Evolutionary conservation across 2,329 filamentous ascomycete species (phyloP).

Genomic region (Aspergillus udagawae): DNA sequence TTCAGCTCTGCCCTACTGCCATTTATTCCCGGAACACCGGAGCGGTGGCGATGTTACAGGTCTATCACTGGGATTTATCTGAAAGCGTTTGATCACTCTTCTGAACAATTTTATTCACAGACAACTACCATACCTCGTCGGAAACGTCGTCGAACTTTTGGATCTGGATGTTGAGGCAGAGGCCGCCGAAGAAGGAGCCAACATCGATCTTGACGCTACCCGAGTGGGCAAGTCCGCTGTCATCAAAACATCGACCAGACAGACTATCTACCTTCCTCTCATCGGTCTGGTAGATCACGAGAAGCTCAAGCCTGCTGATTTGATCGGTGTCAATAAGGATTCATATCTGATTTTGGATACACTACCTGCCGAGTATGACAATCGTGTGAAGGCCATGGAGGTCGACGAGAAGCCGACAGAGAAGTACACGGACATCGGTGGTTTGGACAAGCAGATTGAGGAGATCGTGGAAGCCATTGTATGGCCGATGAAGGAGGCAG

Average conservation of each 20-base stretch:
- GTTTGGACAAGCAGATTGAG: constrained; percentile 97
- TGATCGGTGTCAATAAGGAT: constrained; percentile 98
- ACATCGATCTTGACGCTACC: constrained; percentile 96
- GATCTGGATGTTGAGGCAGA: constrained; percentile 95
- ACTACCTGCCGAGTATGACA: constrained; percentile 95
- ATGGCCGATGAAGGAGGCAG: constrained; percentile 99
- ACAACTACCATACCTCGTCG: constrained; percentile 96
- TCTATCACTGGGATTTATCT: not conserved
- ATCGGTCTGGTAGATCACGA: constrained; percentile 96
- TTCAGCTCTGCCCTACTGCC: not conserved
- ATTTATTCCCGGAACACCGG: not conserved
- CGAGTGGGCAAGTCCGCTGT: constrained; percentile 97
- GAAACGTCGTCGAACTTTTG: constrained; percentile 95
- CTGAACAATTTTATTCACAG: constrained; percentile 45
- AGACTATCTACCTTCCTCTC: constrained; percentile 96
- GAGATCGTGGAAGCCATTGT: constrained; percentile 98
- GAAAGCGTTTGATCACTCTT: constrained; percentile 4
- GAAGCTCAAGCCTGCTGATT: constrained; percentile 87
- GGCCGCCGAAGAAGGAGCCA: constrained; percentile 94
- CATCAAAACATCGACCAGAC: constrained; percentile 97
- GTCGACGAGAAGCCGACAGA: constrained; percentile 99
- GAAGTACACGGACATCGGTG: constrained; percentile 97
- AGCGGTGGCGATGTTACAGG: not conserved
- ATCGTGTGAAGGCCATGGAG: constrained; percentile 99
- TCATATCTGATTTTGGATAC: constrained; percentile 97